Base-by-base conservation (phyloP, 2,329 filamentous ascomycete genomes). In the Fusarium pseudonygamai region DNA sequence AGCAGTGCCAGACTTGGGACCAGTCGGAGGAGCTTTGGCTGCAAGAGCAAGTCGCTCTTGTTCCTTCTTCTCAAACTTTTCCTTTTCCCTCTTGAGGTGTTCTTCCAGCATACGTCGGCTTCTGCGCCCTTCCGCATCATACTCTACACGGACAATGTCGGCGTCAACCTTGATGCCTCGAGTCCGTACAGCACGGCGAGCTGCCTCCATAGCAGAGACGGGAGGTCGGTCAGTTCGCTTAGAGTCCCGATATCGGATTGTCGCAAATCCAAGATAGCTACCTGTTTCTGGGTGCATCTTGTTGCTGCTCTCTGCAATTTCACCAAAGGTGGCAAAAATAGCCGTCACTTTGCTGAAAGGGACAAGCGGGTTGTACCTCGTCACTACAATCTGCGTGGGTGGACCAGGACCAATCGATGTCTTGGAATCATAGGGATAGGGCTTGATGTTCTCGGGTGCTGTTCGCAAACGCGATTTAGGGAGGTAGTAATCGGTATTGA, bases 231-330 rank as follows among this genome's bases (percentile, higher is more conserved):
- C 82, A 9, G 80, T 75, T 20, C 81, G 82, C 84, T 90, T 88
- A 5, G 87, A 85, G 80, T 98, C 96, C 78, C 93, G 91, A 82
- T 97, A 99, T 67, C 93, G 91, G 79, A 99, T 94, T 22, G 94
- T 94, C 74, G 94, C 97, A 80, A 99, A 95, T 18, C 96, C 96
- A 18, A 99, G 88, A 79, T 97, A 97, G 79, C 94, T 96, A 24
- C 96, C 96, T 18, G 95, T 98, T 65, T 95, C 92, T 14, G 96
- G 96, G 82, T 99, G 95, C 78, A 97, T 96, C 81, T 97, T 96
- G 79, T 98, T 98, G 79, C 94, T 95, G 77, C 97, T 93, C 79
- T 95, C 93, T 49, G 93, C 92, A 72, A 99, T 95, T 66, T 97
- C 94, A 60, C 95, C 95, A 83, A 93, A 97, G 7, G 89, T 90